Percentiles rank a stretch among this genome's conserved stretches.
These are phyloP conservation scores for Coemansia sp. DNA, from an alignment of 192 early-diverging fungal species.

Conservation along the genomic window DNA sequence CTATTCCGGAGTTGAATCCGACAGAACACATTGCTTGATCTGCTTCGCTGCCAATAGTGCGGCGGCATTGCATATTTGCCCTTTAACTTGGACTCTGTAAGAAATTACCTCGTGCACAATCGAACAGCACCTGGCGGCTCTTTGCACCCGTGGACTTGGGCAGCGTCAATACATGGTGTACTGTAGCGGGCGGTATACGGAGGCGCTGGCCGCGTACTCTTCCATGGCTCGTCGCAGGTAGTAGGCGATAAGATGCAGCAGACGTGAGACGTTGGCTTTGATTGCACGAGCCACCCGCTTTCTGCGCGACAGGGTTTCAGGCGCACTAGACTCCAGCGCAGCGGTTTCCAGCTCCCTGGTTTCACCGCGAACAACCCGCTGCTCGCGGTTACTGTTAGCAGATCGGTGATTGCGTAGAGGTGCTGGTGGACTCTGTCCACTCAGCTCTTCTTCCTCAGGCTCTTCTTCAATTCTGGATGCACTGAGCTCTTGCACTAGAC, in stretches of 20 bases:
- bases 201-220: constrained; percentile 8
- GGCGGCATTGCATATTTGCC: too few relatives aligned
- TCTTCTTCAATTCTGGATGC: constrained; percentile 29
- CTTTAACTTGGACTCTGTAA: too few relatives aligned
- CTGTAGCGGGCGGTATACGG: constrained; percentile 22
- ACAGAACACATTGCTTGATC: too few relatives aligned
- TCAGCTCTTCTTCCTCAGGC: constrained; percentile 1
- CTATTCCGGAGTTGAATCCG: too few relatives aligned
- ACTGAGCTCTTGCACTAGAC: constrained; percentile 25
- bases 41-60: too few relatives aligned
- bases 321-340: not conserved
- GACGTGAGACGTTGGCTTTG: constrained; percentile 10
- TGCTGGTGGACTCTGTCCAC: not conserved
- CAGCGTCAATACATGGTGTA: constrained; percentile 16
- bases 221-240: constrained; percentile 11
- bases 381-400: not conserved
- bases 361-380: not conserved
- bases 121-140: too few relatives aligned
- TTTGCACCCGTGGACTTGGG: too few relatives aligned
- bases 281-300: not conserved
- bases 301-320: constrained; percentile 9
- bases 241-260: constrained; percentile 22
- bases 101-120: too few relatives aligned
- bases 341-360: not conserved
- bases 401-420: not conserved